Evolutionary conservation across 345 rosid species (phyloP).

Genomic region (Anacardium occidentale): DNA sequence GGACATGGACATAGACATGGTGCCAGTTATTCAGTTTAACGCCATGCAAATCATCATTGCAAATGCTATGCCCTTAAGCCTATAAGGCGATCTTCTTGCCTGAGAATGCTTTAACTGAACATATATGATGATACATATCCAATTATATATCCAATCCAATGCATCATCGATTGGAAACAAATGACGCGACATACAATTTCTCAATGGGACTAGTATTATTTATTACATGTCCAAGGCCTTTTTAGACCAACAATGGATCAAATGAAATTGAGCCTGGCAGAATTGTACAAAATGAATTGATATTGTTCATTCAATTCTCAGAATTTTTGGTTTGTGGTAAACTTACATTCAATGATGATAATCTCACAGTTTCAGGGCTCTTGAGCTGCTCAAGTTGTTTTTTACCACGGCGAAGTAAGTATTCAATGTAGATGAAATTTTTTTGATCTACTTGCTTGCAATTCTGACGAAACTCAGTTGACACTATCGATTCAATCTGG

Average conservation of each 20-base stretch:
- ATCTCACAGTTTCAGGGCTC: conserved; percentile 49
- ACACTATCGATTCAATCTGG: conserved; percentile 59
- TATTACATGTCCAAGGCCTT: not conserved
- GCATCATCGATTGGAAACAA: too few species aligned
- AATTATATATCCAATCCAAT: too few species aligned
- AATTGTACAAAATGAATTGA: not conserved
- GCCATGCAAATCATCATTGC: too few species aligned
- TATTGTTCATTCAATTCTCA: conserved; percentile 19
- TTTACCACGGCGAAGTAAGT: conserved; percentile 69
- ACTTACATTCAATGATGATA: conserved; percentile 44
- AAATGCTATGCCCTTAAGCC: too few species aligned
- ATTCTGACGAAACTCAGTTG: conserved; percentile 59
- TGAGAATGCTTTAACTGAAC: too few species aligned
- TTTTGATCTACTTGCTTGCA: conserved; percentile 70
- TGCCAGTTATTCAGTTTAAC: too few species aligned
- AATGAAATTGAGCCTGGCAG: not conserved
- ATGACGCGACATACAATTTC: too few species aligned
- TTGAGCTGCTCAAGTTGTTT: conserved; percentile 83
- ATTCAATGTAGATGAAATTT: conserved; percentile 75
- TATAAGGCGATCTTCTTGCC: too few species aligned
- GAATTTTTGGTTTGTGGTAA: conserved; percentile 22
- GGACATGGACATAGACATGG: too few species aligned
- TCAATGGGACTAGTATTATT: not conserved
- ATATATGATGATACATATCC: too few species aligned
- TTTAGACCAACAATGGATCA: not conserved